These are phyloP conservation scores for Hemerocallis citrina DNA, from an alignment of 106 monocot species.

Conservation along the genomic window DNA sequence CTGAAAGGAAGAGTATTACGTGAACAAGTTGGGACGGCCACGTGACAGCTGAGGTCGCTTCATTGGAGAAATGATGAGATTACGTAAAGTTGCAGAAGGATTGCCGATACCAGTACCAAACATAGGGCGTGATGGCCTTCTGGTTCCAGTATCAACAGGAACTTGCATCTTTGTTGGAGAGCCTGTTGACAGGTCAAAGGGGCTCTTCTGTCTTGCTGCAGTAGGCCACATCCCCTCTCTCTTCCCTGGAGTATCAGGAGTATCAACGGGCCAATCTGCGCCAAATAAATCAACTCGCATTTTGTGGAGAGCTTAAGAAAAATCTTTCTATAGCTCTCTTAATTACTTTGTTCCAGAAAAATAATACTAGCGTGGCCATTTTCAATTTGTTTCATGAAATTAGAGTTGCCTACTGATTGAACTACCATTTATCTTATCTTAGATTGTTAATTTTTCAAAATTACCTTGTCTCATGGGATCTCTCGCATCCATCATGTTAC, in stretches of 20 bases:
- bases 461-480: conserved; percentile 64
- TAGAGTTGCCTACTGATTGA: not conserved
- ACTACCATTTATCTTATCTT: not conserved
- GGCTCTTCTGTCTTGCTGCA: conserved; percentile 29
- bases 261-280: conserved; percentile 70
- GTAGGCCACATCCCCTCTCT: conserved; percentile 63
- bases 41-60: conserved; percentile 53
- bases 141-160: conserved; percentile 22
- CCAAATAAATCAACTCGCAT: conserved; percentile 51
- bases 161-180: conserved; percentile 45
- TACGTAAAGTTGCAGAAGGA: conserved; percentile 54
- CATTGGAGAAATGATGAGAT: conserved; percentile 60
- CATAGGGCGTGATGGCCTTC: conserved; percentile 26
- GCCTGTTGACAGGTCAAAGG: conserved; percentile 60
- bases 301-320: conserved; percentile 38
- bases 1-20: conserved; percentile 28
- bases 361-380: not conserved
- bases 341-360: not conserved
- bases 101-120: conserved; percentile 57
- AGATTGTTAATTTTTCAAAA: not conserved
- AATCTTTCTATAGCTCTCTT: conserved; percentile 5
- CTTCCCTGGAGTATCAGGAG: conserved; percentile 96
- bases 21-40: conserved; percentile 38
- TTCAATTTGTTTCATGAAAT: not conserved
- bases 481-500: conserved; percentile 45